Evolutionary conservation across 768 basidiomycete genomes (phyloP).

Genomic region (Lactarius sanguifluus): DNA sequence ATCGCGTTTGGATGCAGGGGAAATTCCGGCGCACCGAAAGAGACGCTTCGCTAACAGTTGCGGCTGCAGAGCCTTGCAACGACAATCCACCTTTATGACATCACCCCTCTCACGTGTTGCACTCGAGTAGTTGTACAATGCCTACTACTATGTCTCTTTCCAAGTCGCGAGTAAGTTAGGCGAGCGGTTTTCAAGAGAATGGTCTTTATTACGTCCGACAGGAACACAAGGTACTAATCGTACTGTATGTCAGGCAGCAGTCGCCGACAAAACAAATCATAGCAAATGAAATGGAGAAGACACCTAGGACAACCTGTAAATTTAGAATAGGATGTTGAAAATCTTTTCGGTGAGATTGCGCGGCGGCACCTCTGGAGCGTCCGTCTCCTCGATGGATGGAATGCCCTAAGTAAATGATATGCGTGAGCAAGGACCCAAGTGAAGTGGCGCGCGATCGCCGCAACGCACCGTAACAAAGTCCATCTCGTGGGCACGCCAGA

Average conservation of each 20-base stretch:
- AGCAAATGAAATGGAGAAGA: neutral
- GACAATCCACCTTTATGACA: neutral
- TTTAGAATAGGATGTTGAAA: constrained; percentile 51
- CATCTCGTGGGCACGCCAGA: constrained; percentile 63
- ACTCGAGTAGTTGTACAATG: neutral
- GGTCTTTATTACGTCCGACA: neutral
- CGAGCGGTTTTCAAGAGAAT: neutral
- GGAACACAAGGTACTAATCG: neutral
- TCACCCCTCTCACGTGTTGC: neutral
- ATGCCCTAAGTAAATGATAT: constrained; percentile 47
- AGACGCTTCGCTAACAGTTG: neutral
- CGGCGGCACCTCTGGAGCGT: constrained; percentile 50
- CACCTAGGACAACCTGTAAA: neutral
- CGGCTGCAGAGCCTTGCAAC: neutral
- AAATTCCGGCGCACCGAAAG: constrained; percentile 51
- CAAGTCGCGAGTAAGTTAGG: neutral
- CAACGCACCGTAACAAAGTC: constrained; percentile 64
- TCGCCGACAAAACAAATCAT: neutral
- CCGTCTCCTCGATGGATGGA: constrained; percentile 69
- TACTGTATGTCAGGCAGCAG: neutral
- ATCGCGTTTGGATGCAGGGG: constrained; percentile 92
- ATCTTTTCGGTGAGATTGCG: constrained; percentile 52
- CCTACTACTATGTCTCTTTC: neutral
- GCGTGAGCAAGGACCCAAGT: neutral
- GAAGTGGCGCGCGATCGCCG: neutral